Conservation (phyloP, 768 basidiomycete species). For the Tulasnella sp. region DNA sequence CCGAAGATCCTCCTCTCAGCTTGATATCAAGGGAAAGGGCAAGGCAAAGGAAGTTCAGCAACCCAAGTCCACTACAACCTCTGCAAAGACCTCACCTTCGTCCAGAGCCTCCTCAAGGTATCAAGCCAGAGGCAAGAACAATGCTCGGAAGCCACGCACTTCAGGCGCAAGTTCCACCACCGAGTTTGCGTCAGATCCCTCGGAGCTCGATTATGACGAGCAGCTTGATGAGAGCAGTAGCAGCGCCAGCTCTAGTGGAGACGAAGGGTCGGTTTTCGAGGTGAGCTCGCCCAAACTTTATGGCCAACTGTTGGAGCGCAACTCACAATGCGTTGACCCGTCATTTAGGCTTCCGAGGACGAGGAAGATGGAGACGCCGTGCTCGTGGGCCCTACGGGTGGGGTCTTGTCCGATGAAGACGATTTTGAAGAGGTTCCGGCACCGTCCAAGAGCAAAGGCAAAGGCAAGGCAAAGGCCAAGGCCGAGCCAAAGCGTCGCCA, state of each 20-base stretch:
- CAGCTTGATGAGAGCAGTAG: conserved; percentile 8
- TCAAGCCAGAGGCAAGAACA: background rate
- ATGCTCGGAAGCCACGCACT: background rate
- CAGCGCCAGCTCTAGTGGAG: conserved; percentile 7
- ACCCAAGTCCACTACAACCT: background rate
- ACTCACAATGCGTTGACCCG: background rate
- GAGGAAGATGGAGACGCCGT: conserved; percentile 7
- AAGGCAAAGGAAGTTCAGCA: conserved; percentile 15
- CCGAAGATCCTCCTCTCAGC: conserved; percentile 3
- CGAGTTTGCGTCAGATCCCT: background rate
- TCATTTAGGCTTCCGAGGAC: background rate
- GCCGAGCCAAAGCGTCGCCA: background rate
- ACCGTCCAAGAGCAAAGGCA: conserved; percentile 10
- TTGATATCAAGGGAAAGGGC: conserved; percentile 16
- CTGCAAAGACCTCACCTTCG: background rate
- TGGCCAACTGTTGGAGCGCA: background rate
- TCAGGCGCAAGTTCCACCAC: background rate
- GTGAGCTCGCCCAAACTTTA: background rate
- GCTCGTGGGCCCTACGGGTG: background rate
- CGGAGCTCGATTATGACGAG: conserved; percentile 21
- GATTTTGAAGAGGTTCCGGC: conserved; percentile 3
- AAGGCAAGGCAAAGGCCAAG: background rate
- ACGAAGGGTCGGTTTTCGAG: conserved; percentile 26
- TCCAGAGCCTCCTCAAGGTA: background rate
- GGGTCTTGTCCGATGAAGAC: background rate